phyloP scores from a whole-genome alignment of 2,329 filamentous ascomycete species.

The Bertia moriformis region DNA sequence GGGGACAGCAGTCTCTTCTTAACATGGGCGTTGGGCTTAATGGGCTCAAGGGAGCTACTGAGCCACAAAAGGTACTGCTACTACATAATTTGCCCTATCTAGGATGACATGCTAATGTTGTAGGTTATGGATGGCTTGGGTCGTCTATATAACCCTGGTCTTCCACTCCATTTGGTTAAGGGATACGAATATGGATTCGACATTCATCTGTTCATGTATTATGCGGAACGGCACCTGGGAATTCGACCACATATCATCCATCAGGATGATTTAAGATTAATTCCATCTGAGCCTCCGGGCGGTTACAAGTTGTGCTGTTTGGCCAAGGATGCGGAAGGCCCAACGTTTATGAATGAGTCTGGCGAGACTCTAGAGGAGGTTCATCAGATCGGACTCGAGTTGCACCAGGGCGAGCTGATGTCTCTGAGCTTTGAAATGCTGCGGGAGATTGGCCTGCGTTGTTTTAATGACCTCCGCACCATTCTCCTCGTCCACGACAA shows the following conservation, averaged over 20 bases:
- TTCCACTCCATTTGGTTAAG: conserved; percentile 3
- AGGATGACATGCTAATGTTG: too few relatives aligned
- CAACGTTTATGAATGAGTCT: conserved; percentile 3
- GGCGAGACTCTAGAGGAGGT: conserved; percentile 9
- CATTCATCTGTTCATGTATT: conserved; percentile 3
- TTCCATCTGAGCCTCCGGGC: background rate
- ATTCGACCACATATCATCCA: conserved; percentile 1
- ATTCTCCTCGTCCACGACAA: conserved; percentile 15
- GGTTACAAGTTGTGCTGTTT: conserved; percentile 1
- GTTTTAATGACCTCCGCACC: conserved; percentile 16
- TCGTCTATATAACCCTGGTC: background rate
- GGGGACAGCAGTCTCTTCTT: conserved; percentile 2
- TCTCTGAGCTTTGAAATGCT: conserved; percentile 9
- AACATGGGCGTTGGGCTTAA: conserved; percentile 2
- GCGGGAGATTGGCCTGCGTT: conserved; percentile 9
- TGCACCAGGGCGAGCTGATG: conserved; percentile 13
- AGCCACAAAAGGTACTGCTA: conserved; percentile 4
- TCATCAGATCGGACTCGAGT: conserved; percentile 12
- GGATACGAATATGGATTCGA: conserved; percentile 2
- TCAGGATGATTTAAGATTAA: conserved; percentile 2
- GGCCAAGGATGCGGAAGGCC: background rate
- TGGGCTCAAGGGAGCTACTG: conserved; percentile 1
- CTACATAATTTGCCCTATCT: too few relatives aligned
- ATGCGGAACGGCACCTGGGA: conserved; percentile 1
- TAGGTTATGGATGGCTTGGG: conserved; percentile 2